Base-by-base conservation (phyloP, 805 yeast species). In the Sugiyamaella boreocaroliniensis region DNA sequence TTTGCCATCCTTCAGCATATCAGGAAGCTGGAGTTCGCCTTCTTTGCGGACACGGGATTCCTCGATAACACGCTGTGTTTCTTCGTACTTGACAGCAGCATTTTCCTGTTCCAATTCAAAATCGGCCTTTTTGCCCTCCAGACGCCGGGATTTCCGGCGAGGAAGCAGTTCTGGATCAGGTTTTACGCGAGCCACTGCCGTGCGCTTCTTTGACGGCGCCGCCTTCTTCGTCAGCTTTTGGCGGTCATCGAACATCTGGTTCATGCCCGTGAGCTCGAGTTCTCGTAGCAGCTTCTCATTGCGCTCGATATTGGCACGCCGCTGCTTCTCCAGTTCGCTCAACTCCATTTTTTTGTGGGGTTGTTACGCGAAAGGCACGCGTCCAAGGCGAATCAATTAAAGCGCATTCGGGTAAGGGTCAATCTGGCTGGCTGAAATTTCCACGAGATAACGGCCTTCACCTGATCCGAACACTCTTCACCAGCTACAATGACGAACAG, bases 261-360 rank as follows among this genome's bases (percentile, higher is more conserved):
- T 68, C 2, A 85, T 67, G 11, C 79, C 69, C 48, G 80, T 82
- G 16, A 92, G 72, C 58, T 89, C 85, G 58, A 92, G 74, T 58
- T 84, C 81, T 59, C 80, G 76, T 49, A 92, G 72, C 20, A 90
- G 76, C 58, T 82, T 86, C 65, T 82, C 81, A 68, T 92, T 93
- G 48, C 98, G 75, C 57, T 82, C 86, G 55, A 92, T 93, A 64
- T 68, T 68, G 40, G 63, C 68, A 44, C 51, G 60, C 26, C 72
- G 49, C 55, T 64, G 62, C 40, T 57, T 56, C 50, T 68, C 72
- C 32, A 68, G 54, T 19, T 64, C 69, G 40, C 66, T 61, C 41
- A 63, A 26, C 14, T 46, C 49, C 43, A 52, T 59, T 64, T 62
- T 64, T 14, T 22, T 22, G 26, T 22, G 26, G 26, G 26, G 26